Percentiles rank a stretch among this genome's conserved stretches.
These are phyloP conservation scores for Talaromyces adpressus DNA, from an alignment of 495 filamentous ascomycete genomes.

Conservation along the genomic window DNA sequence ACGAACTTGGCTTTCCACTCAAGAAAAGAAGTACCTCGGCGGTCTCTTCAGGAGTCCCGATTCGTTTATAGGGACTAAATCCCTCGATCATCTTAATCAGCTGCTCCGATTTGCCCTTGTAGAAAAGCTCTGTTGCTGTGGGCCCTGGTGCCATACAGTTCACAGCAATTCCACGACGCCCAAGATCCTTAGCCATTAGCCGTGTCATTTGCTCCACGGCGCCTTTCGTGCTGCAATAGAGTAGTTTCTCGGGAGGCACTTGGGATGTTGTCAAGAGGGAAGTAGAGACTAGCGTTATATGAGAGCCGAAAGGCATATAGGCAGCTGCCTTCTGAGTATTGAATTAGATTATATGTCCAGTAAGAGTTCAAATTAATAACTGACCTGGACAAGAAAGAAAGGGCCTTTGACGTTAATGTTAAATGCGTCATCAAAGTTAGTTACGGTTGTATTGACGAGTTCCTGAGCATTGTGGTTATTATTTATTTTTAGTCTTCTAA, in stretches of 20 bases:
- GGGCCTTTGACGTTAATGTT: slow-evolving; percentile 61
- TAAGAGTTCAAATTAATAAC: slow-evolving; percentile 9
- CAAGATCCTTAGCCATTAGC: slow-evolving; percentile 60
- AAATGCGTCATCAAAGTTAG: slow-evolving; percentile 49
- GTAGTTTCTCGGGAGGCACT: slow-evolving; percentile 51
- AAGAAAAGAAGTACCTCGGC: slow-evolving; percentile 50
- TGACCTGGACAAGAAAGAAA: slow-evolving; percentile 54
- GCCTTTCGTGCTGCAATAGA: slow-evolving; percentile 59
- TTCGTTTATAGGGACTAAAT: slow-evolving; percentile 45
- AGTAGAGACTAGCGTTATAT: slow-evolving; percentile 56
- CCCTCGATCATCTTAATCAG: slow-evolving; percentile 44
- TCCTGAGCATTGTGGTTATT: background rate
- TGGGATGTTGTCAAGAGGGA: slow-evolving; percentile 33
- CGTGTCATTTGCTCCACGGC: slow-evolving; percentile 65
- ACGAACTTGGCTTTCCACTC: slow-evolving; percentile 38
- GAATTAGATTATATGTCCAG: background rate
- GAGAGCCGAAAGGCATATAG: slow-evolving; percentile 50
- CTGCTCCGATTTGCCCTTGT: slow-evolving; percentile 53
- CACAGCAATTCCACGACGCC: slow-evolving; percentile 49
- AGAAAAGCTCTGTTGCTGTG: slow-evolving; percentile 60
- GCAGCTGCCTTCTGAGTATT: slow-evolving; percentile 44
- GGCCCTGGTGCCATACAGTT: slow-evolving; percentile 61
- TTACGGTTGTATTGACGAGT: slow-evolving; percentile 49
- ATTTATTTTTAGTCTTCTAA: background rate
- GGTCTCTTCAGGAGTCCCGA: slow-evolving; percentile 57